A percentile compares a stretch with the other conserved stretches of the same genome.
Conservation (phyloP, 2,329 filamentous ascomycete species). For the Sclerotinia borealis region DNA sequence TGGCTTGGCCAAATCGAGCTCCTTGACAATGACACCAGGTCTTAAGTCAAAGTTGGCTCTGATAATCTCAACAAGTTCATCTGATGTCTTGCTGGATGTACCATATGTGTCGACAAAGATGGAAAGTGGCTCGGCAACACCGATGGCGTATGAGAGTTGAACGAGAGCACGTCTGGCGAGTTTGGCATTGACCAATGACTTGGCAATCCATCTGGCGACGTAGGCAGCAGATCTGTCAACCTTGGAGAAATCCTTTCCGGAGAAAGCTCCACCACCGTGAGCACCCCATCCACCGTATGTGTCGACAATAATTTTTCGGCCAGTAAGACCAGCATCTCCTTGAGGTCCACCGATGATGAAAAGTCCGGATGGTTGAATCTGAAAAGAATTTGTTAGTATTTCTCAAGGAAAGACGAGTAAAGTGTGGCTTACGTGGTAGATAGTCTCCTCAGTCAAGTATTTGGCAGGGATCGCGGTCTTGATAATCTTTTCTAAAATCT, state of each 20-base stretch:
- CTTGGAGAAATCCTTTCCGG: conserved; percentile 99
- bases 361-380: conserved; percentile 93
- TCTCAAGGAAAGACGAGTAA: neutral
- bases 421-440: conserved; percentile 75
- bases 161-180: conserved; percentile 90
- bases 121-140: conserved; percentile 95
- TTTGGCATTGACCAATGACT: conserved; percentile 86
- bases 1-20: conserved; percentile 89
- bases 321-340: conserved; percentile 96
- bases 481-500: conserved; percentile 96
- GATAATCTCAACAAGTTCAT: conserved; percentile 94
- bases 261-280: conserved; percentile 99
- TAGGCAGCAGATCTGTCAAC: conserved; percentile 98
- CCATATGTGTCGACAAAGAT: conserved; percentile 98
- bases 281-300: conserved; percentile 99
- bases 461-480: conserved; percentile 87
- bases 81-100: conserved; percentile 80
- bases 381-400: conserved; percentile 19
- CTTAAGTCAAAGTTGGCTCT: conserved; percentile 94
- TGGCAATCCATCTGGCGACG: conserved; percentile 96
- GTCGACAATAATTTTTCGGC: conserved; percentile 97
- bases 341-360: conserved; percentile 99
- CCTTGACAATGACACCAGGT: conserved; percentile 96
- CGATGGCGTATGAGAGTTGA: conserved; percentile 98
- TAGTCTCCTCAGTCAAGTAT: conserved; percentile 85